phyloP scores from a whole-genome alignment of 2,329 filamentous ascomycete species.

The Alternaria ventricosa region DNA sequence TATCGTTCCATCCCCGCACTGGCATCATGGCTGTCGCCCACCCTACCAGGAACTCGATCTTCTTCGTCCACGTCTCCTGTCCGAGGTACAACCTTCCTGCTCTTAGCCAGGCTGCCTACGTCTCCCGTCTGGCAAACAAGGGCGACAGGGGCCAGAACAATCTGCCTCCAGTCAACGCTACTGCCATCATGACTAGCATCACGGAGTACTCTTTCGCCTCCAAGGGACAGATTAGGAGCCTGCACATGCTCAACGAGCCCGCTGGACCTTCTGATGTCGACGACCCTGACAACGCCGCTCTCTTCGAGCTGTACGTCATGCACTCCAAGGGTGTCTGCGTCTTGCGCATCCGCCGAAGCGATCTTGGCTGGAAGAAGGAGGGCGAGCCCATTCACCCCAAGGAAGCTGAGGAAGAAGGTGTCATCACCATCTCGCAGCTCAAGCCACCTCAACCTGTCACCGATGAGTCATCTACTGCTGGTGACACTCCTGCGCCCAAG shows the following conservation, averaged over 20 bases:
- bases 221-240: constrained; percentile 84
- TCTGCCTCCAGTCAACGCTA: constrained; percentile 84
- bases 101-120: constrained; percentile 87
- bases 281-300: constrained; percentile 68
- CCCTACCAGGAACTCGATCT: constrained; percentile 95
- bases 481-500: constrained; percentile 43
- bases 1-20: constrained; percentile 89
- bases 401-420: constrained; percentile 75
- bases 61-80: constrained; percentile 93
- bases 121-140: constrained; percentile 73
- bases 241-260: constrained; percentile 82
- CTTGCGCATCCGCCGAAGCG: constrained; percentile 81
- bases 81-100: constrained; percentile 84
- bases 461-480: constrained; percentile 49
- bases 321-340: constrained; percentile 97
- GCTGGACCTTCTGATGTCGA: constrained; percentile 65
- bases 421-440: constrained; percentile 77
- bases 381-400: constrained; percentile 84
- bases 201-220: constrained; percentile 92
- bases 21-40: constrained; percentile 96
- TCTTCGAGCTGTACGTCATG: constrained; percentile 97
- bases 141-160: constrained; percentile 59
- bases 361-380: constrained; percentile 89
- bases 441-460: constrained; percentile 39
- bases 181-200: constrained; percentile 95